Percentiles rank a stretch among this genome's conserved stretches.
phyloP scores from a whole-genome alignment of 2,329 filamentous ascomycete genomes.

The Ophiostoma sp. region DNA sequence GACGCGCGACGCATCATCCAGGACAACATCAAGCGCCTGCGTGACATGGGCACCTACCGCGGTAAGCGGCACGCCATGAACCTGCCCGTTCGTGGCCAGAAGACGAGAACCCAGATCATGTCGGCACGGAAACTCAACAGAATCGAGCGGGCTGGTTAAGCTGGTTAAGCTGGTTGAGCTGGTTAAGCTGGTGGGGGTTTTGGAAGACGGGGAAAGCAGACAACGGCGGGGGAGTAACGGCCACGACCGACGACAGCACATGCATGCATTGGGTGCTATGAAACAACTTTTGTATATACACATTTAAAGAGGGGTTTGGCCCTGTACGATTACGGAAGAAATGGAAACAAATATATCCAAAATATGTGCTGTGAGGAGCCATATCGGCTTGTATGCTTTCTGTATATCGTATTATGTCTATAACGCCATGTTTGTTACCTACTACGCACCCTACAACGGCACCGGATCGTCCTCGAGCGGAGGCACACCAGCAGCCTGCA shows the following conservation, averaged over 20 bases:
- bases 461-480: constrained; percentile 56
- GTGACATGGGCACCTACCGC: constrained; percentile 87
- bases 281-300: constrained; percentile 16
- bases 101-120: constrained; percentile 72
- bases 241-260: neutral
- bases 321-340: constrained; percentile 9
- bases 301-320: neutral
- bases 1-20: constrained; percentile 74
- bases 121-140: constrained; percentile 64
- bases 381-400: neutral
- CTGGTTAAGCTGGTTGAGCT: constrained; percentile 37
- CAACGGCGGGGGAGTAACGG: neutral
- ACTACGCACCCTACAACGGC: neutral
- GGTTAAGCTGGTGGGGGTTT: constrained; percentile 34
- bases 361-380: neutral
- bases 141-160: constrained; percentile 49
- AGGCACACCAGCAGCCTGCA: constrained; percentile 60
- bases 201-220: neutral
- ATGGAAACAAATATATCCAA: neutral
- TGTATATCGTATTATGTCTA: neutral
- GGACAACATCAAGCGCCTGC: constrained; percentile 82
- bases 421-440: neutral
- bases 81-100: constrained; percentile 86
- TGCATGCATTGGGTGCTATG: constrained; percentile 9
- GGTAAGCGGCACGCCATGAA: constrained; percentile 91